phyloP scores from a whole-genome alignment of 345 rosid species.

The Citrus mangshanensis region DNA sequence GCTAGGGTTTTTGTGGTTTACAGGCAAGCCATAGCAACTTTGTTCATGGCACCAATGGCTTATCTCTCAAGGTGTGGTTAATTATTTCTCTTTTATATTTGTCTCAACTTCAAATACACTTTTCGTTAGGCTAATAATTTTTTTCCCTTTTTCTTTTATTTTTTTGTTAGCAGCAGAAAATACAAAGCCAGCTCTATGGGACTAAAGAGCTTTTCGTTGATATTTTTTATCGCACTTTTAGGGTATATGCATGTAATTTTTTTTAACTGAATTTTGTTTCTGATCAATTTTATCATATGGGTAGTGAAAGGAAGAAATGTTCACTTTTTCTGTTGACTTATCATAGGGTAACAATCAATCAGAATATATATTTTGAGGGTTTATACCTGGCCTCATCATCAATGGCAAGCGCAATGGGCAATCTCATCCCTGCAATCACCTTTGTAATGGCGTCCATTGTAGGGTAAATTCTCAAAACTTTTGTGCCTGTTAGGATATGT shows the following conservation, averaged over 20 bases:
- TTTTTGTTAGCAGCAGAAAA: constrained; percentile 19
- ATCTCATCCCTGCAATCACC: constrained; percentile 43
- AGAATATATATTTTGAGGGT: constrained; percentile 37
- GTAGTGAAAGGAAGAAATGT: too few relatives aligned
- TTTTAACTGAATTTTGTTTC: neutral
- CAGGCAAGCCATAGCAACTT: constrained; percentile 39
- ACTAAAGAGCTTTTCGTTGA: constrained; percentile 32
- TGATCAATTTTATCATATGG: neutral
- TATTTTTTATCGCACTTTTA: constrained; percentile 36
- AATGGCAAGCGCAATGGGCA: constrained; percentile 36
- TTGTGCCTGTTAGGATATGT: neutral
- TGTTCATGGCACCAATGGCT: constrained; percentile 34
- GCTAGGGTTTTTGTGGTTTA: constrained; percentile 42
- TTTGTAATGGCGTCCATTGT: constrained; percentile 31
- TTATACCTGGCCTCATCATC: constrained; percentile 44
- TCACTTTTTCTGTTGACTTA: neutral
- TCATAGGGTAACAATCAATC: constrained; percentile 38
- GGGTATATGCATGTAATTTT: constrained; percentile 21
- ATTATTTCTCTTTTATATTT: neutral
- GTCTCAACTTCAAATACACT: neutral
- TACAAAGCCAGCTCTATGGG: constrained; percentile 24
- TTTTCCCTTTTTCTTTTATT: neutral
- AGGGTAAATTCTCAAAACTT: constrained; percentile 24
- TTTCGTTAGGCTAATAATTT: too few relatives aligned
- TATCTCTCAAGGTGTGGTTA: constrained; percentile 21